Conservation (phyloP, 345 rosid genomes). For the Lumnitzera littorea region DNA sequence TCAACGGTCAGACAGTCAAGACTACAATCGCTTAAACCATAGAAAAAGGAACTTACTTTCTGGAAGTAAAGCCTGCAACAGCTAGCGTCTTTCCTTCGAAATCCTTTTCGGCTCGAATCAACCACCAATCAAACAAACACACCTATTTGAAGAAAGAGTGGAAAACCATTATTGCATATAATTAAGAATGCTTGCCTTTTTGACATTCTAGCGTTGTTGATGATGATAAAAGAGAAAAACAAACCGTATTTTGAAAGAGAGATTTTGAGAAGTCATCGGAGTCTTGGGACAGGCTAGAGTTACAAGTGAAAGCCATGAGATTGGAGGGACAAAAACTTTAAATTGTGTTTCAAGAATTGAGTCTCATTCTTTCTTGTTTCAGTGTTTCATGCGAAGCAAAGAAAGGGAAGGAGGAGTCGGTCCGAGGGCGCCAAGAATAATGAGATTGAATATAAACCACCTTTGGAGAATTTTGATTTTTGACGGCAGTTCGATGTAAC, state of each 20-base stretch:
- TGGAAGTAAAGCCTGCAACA: constrained; percentile 48
- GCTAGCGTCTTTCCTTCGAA: constrained; percentile 55
- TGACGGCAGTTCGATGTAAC: no score
- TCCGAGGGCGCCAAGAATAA: no score
- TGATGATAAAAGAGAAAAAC: not conserved
- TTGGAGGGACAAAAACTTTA: no score
- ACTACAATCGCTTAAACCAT: not conserved
- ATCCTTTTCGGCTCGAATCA: constrained; percentile 37
- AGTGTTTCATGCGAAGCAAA: no score
- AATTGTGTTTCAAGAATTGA: no score
- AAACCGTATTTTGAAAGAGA: not conserved
- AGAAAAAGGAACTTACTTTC: constrained; percentile 27
- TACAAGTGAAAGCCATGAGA: no score
- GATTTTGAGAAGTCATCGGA: constrained; percentile 5
- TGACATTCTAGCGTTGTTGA: not conserved
- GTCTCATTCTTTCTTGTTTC: no score
- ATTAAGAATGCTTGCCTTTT: no score
- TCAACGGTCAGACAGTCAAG: no score
- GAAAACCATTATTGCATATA: not conserved
- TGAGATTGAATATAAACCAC: no score
- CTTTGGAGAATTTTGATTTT: no score
- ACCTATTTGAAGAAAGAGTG: constrained; percentile 28
- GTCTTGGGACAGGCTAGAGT: not conserved
- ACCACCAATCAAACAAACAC: constrained; percentile 68
- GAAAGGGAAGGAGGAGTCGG: no score